Evolutionary conservation across 108 stramenopile genomes (phyloP).

Genomic region (Cyclostephanos tholiformis): DNA sequence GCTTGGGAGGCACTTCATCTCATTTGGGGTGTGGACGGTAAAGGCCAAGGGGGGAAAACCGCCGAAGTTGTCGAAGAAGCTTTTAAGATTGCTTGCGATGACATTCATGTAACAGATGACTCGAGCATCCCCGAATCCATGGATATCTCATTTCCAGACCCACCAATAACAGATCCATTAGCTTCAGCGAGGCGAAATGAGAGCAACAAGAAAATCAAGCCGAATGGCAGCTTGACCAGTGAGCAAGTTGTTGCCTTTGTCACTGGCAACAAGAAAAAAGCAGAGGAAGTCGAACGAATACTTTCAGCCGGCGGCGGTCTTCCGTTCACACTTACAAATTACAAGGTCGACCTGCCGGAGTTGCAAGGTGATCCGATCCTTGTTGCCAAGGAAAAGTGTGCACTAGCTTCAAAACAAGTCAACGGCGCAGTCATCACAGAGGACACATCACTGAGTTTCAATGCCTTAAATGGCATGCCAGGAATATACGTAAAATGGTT

Average conservation of each 20-base stretch:
- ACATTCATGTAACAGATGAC: constrained; percentile 27
- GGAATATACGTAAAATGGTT: constrained; percentile 99
- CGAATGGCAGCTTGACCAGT: constrained; percentile 4
- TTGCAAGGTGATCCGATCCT: constrained; percentile 95
- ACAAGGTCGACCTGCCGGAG: constrained; percentile 92
- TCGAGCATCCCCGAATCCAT: constrained; percentile 49
- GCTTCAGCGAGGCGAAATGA: constrained; percentile 34
- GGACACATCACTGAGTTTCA: constrained; percentile 97
- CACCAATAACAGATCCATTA: constrained; percentile 60
- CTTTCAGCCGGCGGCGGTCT: constrained; percentile 48
- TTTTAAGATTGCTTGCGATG: constrained; percentile 67
- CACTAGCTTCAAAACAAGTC: constrained; percentile 79
- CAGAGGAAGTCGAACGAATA: constrained; percentile 91
- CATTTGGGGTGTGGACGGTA: constrained; percentile 71
- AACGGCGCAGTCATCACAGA: constrained; percentile 94
- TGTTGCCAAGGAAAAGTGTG: constrained; percentile 95
- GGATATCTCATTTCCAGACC: constrained; percentile 81
- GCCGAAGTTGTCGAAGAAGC: constrained; percentile 48
- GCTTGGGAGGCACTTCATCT: constrained; percentile 82
- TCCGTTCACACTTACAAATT: constrained; percentile 78
- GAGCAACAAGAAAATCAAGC: background rate
- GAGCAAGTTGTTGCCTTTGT: constrained; percentile 84
- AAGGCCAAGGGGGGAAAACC: constrained; percentile 33
- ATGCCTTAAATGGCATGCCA: constrained; percentile 92
- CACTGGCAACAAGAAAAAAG: constrained; percentile 99